These are phyloP conservation scores for Selaginella moellendorffii DNA, from an alignment of 75 land plant genomes.

Conservation along the genomic window DNA sequence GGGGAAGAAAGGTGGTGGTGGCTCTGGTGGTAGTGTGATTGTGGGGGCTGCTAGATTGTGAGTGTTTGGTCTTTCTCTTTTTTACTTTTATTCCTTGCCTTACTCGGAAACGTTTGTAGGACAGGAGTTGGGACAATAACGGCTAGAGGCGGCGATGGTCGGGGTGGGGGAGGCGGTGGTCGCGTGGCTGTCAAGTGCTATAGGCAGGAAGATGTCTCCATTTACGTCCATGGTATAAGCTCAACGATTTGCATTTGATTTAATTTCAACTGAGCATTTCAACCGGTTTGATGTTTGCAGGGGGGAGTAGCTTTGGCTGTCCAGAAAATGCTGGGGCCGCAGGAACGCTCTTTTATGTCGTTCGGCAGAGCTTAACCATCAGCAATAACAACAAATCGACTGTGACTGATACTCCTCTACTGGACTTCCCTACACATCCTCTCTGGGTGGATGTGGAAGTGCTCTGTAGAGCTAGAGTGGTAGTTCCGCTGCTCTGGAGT, in stretches of 20 bases:
- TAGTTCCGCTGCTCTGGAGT: constrained; percentile 92
- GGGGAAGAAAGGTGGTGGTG: constrained; percentile 78
- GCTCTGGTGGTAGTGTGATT: constrained; percentile 88
- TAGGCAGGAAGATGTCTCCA: constrained; percentile 57
- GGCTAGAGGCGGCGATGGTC: constrained; percentile 87
- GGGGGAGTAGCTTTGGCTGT: constrained; percentile 76
- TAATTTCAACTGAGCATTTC: not conserved
- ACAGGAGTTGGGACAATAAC: constrained; percentile 71
- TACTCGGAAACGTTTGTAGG: no score
- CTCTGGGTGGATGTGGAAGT: constrained; percentile 78
- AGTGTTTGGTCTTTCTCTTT: no score
- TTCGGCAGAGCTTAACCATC: constrained; percentile 49
- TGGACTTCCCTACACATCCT: constrained; percentile 85
- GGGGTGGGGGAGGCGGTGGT: constrained; percentile 93
- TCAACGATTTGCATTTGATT: not conserved
- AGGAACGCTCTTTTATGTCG: constrained; percentile 82
- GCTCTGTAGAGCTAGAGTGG: constrained; percentile 53
- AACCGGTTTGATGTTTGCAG: constrained; percentile 23
- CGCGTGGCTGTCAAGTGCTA: constrained; percentile 68
- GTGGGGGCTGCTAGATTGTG: constrained; percentile 56
- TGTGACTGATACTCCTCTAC: constrained; percentile 65
- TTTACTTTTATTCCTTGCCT: no score
- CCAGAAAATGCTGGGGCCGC: constrained; percentile 84
- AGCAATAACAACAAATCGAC: constrained; percentile 72
- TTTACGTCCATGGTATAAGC: constrained; percentile 64